These are phyloP conservation scores for Leccinum aurantiacum DNA, from an alignment of 768 basidiomycete genomes.

Conservation along the genomic window DNA sequence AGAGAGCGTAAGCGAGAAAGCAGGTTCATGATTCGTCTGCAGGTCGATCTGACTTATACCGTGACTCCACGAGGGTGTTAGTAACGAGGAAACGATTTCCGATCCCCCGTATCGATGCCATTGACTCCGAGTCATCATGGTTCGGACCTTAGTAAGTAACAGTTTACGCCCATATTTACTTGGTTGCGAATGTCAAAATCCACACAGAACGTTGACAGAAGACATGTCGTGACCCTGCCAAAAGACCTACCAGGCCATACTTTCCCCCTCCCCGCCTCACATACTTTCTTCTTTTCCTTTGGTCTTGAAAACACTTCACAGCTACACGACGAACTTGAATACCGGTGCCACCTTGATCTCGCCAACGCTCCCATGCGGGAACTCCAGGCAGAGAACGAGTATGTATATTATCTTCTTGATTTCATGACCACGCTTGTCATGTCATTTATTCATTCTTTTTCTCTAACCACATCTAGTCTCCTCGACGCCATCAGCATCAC, in stretches of 20 bases:
- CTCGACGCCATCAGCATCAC: conserved; percentile 36
- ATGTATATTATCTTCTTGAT: conserved; percentile 1
- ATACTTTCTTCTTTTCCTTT: too few relatives aligned
- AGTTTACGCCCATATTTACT: too few relatives aligned
- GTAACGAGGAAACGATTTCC: not conserved
- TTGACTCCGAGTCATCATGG: too few relatives aligned
- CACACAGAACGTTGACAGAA: too few relatives aligned
- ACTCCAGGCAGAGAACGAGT: conserved; percentile 36
- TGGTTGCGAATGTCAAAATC: too few relatives aligned
- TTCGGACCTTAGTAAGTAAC: too few relatives aligned
- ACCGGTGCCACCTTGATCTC: conserved; percentile 28
- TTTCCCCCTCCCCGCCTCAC: too few relatives aligned
- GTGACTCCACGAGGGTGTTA: not conserved
- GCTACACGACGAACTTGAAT: conserved; percentile 27
- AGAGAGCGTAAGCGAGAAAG: not conserved
- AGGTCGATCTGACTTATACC: not conserved
- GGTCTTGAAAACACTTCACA: not conserved
- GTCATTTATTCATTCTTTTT: not conserved
- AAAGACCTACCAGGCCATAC: too few relatives aligned
- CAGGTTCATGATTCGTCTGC: not conserved
- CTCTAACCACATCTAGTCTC: conserved; percentile 13
- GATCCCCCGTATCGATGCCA: too few relatives aligned
- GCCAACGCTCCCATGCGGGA: conserved; percentile 31
- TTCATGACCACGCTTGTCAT: not conserved
- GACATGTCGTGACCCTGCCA: too few relatives aligned